Evolutionary conservation across 2,329 filamentous ascomycete species (phyloP), one percentile per base, ranked within the genome.

Genomic region (Alternaria infectoria): DNA sequence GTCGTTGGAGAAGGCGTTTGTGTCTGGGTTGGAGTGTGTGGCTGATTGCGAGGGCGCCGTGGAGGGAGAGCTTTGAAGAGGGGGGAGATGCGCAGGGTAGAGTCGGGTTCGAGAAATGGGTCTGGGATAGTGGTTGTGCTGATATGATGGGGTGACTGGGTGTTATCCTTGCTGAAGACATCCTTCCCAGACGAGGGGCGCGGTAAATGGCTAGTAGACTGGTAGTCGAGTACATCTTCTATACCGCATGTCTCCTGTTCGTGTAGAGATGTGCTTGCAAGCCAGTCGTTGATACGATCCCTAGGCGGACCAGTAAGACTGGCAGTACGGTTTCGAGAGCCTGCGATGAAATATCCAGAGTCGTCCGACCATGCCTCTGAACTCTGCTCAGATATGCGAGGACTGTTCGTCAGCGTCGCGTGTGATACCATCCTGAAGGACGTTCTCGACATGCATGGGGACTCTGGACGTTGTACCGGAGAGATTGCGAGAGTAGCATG

Each of bases 321-420:
- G 40, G 30, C 56, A 15, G 59, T 45, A 6, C 50, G 52, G 28
- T 26, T 47, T 26, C 43, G 59, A 6, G 55, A 46, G 9, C 54
- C 43, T 3, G 55, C 54, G 28, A 65, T 55, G 9, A 77, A 58
- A 26, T 76, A 74, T 21, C 69, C 65, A 0, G 73, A 76, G 40
- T 76, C 72, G 25, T 70, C 72, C 3, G 72, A 76, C 75, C 75
- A 77, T 0, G 72, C 73, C 17, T 62, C 71, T 5, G 71, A 74
- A 11, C 57, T 66, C 10, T 45, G 51, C 54, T 65, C 59, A 5
- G 59, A 62, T 30, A 57, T 28, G 23, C 49, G 44, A 10, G 59
- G 44, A 6, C 47, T 58, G 44, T 17, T 52, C 15, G 32, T 23
- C 5, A 46, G 54, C 43, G 36, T 25, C 45, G 47, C 51, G 15